Evolutionary conservation across 176 grass and related monocot genomes (phyloP), one percentile per base, ranked within the genome.

Genomic region (Carex cristatella): DNA sequence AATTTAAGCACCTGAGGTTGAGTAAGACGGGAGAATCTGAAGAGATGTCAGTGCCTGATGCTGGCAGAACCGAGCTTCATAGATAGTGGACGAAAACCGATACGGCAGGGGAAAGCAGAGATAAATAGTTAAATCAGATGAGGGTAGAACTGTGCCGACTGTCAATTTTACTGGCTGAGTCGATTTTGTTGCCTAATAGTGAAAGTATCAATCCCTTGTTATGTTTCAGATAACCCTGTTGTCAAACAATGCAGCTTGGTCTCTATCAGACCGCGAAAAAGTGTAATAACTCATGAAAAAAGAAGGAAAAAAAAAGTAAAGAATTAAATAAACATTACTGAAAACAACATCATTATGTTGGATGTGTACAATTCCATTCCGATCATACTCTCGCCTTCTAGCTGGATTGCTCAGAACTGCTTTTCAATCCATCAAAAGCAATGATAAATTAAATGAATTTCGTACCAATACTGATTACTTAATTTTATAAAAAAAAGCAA

Each of bases 171-270:
- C 23, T 0, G 23, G 23, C 23, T 23, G 23, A 23, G 23, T 23
- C 23, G 23, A 23, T 23, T 23, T 23, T 23, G 23, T 23, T 23
- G 23, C 23, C 23, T 23, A 23, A 23, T 23, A 23, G 23, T 23
- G 23, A 23, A 59, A 98, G 89, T 82, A 98, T 98, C 85, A 98
- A 85, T 79, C 95, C 86, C 87, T 93, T 98, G 89, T 94, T 84
- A 31, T 93, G 93, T 31, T 98, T 98, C 75, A 98, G 65, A 79
- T 98, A 98, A 61, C 93, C 93, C 95, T 98, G 88, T 85, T 80
- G 85, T 80, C 27, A 81, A 78, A 42, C 0, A 46, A 30, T 40
- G 79, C 6, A 77, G 49, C 73, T 56, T 56, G 23, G 0, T 0
- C 7, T 51, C n/a, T 74, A 19, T 74, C 42, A 74, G 38, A 74